Conservation (phyloP, 2,329 filamentous ascomycete species). For the Thelonectria olida region DNA sequence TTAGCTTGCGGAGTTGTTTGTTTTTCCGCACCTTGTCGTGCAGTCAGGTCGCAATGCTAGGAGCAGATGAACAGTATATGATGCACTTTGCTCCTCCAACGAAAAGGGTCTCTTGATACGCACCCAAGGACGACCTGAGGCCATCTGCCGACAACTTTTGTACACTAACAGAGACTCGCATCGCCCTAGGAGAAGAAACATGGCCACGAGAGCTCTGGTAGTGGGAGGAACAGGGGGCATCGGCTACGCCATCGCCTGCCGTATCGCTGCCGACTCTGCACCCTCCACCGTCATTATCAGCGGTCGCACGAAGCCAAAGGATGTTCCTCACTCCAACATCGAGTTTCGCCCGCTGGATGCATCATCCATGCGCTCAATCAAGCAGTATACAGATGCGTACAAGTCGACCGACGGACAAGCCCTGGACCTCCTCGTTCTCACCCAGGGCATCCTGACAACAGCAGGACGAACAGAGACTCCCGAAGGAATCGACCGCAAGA, state of each 20-base stretch:
- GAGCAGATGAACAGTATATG: no score
- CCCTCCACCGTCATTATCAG: conserved; percentile 45
- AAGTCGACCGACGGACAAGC: conserved; percentile 37
- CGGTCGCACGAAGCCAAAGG: conserved; percentile 43
- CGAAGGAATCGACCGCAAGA: conserved; percentile 56
- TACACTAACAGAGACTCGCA: neutral
- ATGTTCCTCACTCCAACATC: conserved; percentile 44
- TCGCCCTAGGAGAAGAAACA: neutral
- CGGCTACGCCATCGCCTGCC: conserved; percentile 49
- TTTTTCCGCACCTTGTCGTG: no score
- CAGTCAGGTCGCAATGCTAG: no score
- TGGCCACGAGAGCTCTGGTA: conserved; percentile 43
- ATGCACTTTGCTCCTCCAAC: no score
- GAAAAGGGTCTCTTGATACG: no score
- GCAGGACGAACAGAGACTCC: conserved; percentile 50
- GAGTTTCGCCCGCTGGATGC: conserved; percentile 45
- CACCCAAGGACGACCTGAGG: no score
- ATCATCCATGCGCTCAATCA: conserved; percentile 46
- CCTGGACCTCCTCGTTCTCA: conserved; percentile 51
- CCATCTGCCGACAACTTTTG: neutral
- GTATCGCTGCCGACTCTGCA: conserved; percentile 39
- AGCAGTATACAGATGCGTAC: conserved; percentile 42
- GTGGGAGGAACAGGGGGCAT: conserved; percentile 49
- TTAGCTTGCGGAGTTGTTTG: no score
- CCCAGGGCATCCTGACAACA: conserved; percentile 49